A percentile compares a stretch with the other conserved stretches of the same genome.
Conservation (phyloP, 768 basidiomycete genomes). For the Cantharellus cinnabarinus region DNA sequence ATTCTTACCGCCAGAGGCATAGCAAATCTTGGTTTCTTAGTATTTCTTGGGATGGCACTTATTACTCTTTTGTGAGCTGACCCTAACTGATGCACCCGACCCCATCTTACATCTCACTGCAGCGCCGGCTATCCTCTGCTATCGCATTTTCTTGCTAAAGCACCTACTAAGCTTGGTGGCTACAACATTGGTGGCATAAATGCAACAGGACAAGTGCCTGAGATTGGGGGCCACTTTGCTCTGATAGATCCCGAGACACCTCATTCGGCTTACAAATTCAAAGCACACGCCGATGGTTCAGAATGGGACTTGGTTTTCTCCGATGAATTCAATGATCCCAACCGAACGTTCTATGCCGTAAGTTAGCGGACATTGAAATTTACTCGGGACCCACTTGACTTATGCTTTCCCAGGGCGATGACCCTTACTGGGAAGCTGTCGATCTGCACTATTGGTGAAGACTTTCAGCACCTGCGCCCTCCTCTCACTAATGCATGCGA, state of each 20-base stretch:
- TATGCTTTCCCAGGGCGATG: conserved; percentile 33
- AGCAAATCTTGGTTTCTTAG: conserved; percentile 18
- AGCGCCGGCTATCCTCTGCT: conserved; percentile 5
- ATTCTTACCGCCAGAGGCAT: conserved; percentile 19
- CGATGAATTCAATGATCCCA: conserved; percentile 70
- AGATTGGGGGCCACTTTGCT: conserved; percentile 25
- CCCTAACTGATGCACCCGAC: no score
- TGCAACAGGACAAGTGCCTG: conserved; percentile 66
- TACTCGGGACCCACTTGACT: conserved; percentile 2
- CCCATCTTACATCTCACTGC: not conserved
- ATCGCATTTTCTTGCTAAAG: conserved; percentile 1
- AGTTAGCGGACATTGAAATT: not conserved
- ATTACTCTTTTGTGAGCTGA: conserved; percentile 14
- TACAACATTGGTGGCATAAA: conserved; percentile 84
- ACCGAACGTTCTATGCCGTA: conserved; percentile 55
- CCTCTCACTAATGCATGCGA: not conserved
- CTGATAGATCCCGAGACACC: conserved; percentile 72
- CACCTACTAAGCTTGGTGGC: conserved; percentile 17
- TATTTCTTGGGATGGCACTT: conserved; percentile 13
- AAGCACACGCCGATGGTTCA: conserved; percentile 34
- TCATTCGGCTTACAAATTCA: conserved; percentile 28
- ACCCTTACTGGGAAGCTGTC: conserved; percentile 77
- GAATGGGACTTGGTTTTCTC: conserved; percentile 58
- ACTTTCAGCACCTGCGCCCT: not conserved
- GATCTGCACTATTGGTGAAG: conserved; percentile 46